Evolutionary conservation across 2,329 filamentous ascomycete species (phyloP).

Genomic region (Epichloe coenophiala): DNA sequence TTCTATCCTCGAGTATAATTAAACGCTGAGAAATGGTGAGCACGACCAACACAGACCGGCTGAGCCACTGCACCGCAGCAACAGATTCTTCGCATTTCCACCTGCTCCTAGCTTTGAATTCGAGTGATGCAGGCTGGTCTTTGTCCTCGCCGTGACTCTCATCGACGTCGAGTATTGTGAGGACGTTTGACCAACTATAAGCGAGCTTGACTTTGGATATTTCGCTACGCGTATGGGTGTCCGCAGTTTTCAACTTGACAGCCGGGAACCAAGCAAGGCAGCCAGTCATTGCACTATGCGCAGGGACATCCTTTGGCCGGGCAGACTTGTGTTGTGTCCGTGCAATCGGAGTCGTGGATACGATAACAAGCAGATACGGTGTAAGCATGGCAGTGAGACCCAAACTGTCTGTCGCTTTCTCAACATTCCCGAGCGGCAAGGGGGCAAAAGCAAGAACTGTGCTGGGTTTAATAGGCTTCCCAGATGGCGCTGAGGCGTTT

Average conservation of each 20-base stretch:
- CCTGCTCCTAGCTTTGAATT: constrained; percentile 69
- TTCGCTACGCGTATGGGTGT: constrained; percentile 51
- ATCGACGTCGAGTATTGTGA: constrained; percentile 83
- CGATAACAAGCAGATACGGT: constrained; percentile 87
- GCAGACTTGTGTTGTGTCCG: constrained; percentile 93
- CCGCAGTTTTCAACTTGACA: constrained; percentile 72
- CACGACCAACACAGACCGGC: constrained; percentile 79
- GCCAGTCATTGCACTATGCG: constrained; percentile 84
- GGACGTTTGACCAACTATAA: constrained; percentile 97
- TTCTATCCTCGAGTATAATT: constrained; percentile 80
- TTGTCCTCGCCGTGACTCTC: constrained; percentile 54
- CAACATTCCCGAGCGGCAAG: constrained; percentile 84
- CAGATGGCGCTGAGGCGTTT: constrained; percentile 44
- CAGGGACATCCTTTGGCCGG: constrained; percentile 77
- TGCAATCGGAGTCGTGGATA: constrained; percentile 90
- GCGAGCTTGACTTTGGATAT: constrained; percentile 76
- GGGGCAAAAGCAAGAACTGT: constrained; percentile 87
- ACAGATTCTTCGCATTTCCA: constrained; percentile 95
- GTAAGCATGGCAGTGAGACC: constrained; percentile 92
- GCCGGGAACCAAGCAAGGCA: constrained; percentile 96
- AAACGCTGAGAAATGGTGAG: constrained; percentile 89
- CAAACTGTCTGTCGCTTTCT: constrained; percentile 74
- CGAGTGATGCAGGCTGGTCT: constrained; percentile 64
- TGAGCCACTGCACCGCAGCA: constrained; percentile 93
- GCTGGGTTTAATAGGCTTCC: constrained; percentile 72